Evolutionary conservation across 1,284 basidiomycete genomes (phyloP), one percentile per base, ranked within the genome.

Genomic region (Tremellales sp.): DNA sequence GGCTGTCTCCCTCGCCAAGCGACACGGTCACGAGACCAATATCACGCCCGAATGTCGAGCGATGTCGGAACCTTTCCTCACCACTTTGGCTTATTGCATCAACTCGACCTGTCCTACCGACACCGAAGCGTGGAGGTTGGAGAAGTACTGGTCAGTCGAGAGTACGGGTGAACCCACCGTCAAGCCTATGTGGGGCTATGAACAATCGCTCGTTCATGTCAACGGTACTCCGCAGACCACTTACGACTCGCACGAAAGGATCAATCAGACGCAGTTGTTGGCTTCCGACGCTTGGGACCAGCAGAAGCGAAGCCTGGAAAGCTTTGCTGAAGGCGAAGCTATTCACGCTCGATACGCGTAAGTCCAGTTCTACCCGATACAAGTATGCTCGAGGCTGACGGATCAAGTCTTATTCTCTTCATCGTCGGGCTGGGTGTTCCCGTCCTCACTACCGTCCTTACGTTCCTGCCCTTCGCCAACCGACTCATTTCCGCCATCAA

Each of bases 51-150:
- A 25, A 25, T 39, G 40, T 42, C 33, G 45, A 23, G 27, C 48
- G 15, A 25, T 24, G 24, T 6, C 27, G 13, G 17, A 43, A 4
- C 52, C 52, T 8, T 53, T 49, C 27, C 45, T 53, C 22, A 49
- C 47, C 8, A 46, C 52, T 13, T 41, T 53, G n/a, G 52, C 52
- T 12, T 53, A 49, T 26, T 53, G 52, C 31, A 47, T 53, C 2
- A 15, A 45, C 25, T 26, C 37, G 21, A 36, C 35, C 26, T 53
- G 48, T 35, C 19, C 23, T 8, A 37, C 25, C 39, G 47, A 33
- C 2, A 24, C 36, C 8, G 40, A 24, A 8, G 19, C 19, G 19
- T 42, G 43, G 13, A 46, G 7, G 19, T 8, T 53, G 17, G 46
- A 53, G 19, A 24, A 22, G 37, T 53, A 49, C 43, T 53, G 51